Evolutionary conservation across 495 filamentous ascomycete species (phyloP).

Genomic region (Trichocladium antarcticum): DNA sequence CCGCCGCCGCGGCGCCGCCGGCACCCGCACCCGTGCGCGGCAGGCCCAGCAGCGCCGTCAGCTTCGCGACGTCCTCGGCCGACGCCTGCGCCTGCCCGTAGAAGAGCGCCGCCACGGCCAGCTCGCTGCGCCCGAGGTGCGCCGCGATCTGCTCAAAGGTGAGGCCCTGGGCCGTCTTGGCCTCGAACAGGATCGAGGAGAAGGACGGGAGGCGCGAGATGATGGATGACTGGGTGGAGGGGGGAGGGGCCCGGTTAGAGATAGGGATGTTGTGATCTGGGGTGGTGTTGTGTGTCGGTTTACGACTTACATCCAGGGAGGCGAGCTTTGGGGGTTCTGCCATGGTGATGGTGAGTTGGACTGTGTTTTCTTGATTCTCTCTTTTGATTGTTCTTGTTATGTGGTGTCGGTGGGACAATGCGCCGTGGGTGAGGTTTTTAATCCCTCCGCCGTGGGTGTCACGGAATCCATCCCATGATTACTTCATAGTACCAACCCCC

Average conservation of each 20-base stretch:
- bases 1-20: constrained; percentile 45
- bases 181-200: constrained; percentile 66
- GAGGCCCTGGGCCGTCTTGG: constrained; percentile 63
- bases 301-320: constrained; percentile 24
- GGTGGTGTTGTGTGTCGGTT: not conserved
- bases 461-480: too few species aligned
- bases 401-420: not conserved
- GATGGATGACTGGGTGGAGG: constrained; percentile 27
- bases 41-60: constrained; percentile 57
- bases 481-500: not conserved
- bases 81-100: constrained; percentile 84
- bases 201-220: constrained; percentile 50
- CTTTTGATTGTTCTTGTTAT: not conserved
- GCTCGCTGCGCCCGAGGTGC: constrained; percentile 72
- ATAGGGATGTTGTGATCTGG: not conserved
- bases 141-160: constrained; percentile 73
- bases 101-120: constrained; percentile 85
- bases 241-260: not conserved
- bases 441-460: too few species aligned
- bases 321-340: constrained; percentile 21
- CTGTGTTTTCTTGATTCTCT: not conserved
- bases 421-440: too few species aligned
- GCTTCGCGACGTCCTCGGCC: constrained; percentile 61
- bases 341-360: constrained; percentile 10
- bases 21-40: constrained; percentile 32